A percentile compares a stretch with the other conserved stretches of the same genome.
These are phyloP conservation scores for Tricholoma sp. DNA, from an alignment of 768 basidiomycete species.

Conservation along the genomic window DNA sequence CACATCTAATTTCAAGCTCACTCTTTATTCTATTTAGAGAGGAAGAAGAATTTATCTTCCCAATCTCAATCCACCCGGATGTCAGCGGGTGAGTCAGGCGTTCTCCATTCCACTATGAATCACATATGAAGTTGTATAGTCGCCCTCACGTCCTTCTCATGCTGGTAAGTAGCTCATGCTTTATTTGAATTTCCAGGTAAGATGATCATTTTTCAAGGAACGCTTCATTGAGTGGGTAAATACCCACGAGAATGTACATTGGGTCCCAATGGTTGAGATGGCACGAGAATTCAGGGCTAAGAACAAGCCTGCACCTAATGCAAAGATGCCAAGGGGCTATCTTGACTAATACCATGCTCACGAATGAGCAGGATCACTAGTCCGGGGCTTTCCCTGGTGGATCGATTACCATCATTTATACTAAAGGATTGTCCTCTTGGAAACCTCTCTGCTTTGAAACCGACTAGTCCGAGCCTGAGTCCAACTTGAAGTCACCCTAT, in stretches of 20 bases:
- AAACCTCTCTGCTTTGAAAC: no score
- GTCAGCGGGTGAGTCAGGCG: conserved; percentile 51
- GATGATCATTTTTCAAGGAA: conserved; percentile 33
- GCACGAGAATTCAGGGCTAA: conserved; percentile 55
- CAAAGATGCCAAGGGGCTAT: conserved; percentile 53
- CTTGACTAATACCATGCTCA: not conserved
- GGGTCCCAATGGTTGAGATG: conserved; percentile 70
- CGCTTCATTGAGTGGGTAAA: conserved; percentile 75
- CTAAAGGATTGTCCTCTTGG: no score
- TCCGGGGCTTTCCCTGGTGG: no score
- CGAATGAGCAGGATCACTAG: no score
- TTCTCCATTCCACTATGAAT: conserved; percentile 1
- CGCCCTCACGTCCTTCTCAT: conserved; percentile 70
- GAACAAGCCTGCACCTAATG: conserved; percentile 40
- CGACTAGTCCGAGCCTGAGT: no score
- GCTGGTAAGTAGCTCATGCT: conserved; percentile 37
- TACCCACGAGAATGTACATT: conserved; percentile 62
- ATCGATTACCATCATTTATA: no score
- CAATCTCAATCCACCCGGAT: conserved; percentile 77
- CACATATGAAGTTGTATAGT: conserved; percentile 22
- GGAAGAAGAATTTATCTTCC: conserved; percentile 65
- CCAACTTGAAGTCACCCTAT: no score
- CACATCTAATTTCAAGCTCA: not conserved
- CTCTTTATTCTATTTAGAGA: conserved; percentile 30
- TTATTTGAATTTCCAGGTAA: not conserved